Conservation (phyloP, 1,284 basidiomycete species). For the Pholiota adiposa region DNA sequence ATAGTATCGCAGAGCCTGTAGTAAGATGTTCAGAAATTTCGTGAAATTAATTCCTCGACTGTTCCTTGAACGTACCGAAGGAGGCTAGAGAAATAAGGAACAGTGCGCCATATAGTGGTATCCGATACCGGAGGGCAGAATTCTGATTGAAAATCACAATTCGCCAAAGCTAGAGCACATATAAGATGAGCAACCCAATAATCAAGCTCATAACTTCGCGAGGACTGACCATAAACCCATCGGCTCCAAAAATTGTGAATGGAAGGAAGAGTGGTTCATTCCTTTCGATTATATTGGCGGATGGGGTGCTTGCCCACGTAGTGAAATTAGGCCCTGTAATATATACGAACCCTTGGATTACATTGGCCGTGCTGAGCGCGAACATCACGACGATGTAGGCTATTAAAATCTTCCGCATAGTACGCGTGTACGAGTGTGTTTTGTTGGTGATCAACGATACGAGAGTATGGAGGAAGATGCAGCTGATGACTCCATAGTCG, state of each 20-base stretch:
- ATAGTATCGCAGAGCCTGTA: conserved; percentile 2
- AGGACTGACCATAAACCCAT: conserved; percentile 6
- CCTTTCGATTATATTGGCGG: neutral
- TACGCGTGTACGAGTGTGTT: neutral
- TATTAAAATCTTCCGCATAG: neutral
- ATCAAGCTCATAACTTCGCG: no score
- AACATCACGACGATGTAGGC: conserved; percentile 1
- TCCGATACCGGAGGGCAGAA: neutral
- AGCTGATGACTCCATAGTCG: neutral
- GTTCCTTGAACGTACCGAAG: neutral
- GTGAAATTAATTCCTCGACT: no score
- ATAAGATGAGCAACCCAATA: neutral
- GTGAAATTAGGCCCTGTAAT: neutral
- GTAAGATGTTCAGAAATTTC: neutral
- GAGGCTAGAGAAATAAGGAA: neutral
- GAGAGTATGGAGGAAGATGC: neutral
- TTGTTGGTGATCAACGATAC: neutral
- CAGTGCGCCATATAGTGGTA: neutral
- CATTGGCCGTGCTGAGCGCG: neutral
- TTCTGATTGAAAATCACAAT: neutral
- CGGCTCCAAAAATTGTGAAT: neutral
- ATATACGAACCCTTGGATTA: neutral
- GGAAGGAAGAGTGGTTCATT: conserved; percentile 3
- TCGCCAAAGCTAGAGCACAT: neutral
- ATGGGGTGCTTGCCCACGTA: neutral